Conservation (phyloP, 164 flowering plant species). For the Warburgia ugandensis region DNA sequence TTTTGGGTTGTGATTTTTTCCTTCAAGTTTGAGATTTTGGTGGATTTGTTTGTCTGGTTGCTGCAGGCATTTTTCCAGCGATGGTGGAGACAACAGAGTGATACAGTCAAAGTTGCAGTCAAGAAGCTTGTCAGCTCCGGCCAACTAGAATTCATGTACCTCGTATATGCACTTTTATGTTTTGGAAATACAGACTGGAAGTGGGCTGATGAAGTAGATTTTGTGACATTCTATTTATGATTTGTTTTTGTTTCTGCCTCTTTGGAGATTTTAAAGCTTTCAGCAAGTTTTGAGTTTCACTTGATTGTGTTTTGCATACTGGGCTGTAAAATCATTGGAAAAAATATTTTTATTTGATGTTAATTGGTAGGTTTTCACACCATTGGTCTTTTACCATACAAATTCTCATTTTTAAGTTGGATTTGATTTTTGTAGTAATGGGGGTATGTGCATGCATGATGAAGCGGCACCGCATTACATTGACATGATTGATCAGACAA, state of each 20-base stretch:
- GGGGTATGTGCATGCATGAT: constrained; percentile 92
- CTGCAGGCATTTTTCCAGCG: constrained; percentile 88
- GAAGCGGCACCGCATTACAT: constrained; percentile 84
- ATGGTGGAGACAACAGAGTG: constrained; percentile 91
- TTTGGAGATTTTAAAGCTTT: too few relatives aligned
- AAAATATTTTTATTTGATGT: neutral
- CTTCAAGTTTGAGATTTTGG: neutral
- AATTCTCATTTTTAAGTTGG: neutral
- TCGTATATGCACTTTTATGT: neutral
- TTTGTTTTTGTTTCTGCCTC: too few relatives aligned
- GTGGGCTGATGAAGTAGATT: neutral
- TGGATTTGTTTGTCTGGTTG: neutral
- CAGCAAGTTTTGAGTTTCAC: neutral
- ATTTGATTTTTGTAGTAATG: constrained; percentile 39
- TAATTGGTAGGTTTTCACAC: neutral
- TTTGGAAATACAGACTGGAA: neutral
- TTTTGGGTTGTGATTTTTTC: neutral
- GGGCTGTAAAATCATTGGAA: too few relatives aligned
- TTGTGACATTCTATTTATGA: neutral
- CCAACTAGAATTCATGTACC: constrained; percentile 84
- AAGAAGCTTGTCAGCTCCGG: constrained; percentile 65
- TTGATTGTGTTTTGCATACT: neutral
- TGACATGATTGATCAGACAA: constrained; percentile 95
- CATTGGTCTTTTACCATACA: neutral
- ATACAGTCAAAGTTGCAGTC: constrained; percentile 36